Conservation (phyloP, 139 green algal genomes). For the Yamagishiella unicocca region DNA sequence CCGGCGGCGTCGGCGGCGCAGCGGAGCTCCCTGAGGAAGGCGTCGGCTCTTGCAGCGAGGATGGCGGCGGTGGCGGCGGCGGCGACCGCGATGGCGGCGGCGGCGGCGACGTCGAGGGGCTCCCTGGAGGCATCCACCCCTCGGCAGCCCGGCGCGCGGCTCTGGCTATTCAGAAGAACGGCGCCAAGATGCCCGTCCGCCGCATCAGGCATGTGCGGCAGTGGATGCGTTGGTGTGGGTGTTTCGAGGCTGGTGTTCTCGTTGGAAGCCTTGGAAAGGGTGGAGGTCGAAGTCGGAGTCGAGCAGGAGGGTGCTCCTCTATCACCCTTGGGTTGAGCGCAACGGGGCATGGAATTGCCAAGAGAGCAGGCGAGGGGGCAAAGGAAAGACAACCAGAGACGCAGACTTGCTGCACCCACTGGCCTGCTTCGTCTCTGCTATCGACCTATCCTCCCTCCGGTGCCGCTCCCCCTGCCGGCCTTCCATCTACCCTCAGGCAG, state of each 20-base stretch:
- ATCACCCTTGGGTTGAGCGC: too few species aligned
- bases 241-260: too few species aligned
- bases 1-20: conserved; percentile 11
- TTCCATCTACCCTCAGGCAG: neutral
- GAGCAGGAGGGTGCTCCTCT: too few species aligned
- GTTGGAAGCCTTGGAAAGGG: too few species aligned
- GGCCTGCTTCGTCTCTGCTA: neutral
- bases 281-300: too few species aligned
- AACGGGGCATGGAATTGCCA: too few species aligned
- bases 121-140: conserved; percentile 23
- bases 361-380: neutral
- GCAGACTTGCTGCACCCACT: too few species aligned
- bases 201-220: conserved; percentile 1
- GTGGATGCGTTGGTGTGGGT: neutral
- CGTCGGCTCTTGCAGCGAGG: neutral
- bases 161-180: conserved; percentile 53
- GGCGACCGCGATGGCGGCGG: conserved; percentile 20
- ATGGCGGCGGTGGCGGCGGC: neutral
- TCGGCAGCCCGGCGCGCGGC: conserved; percentile 52
- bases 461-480: neutral
- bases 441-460: neutral
- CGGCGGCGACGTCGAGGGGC: neutral
- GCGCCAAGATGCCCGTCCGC: conserved; percentile 39
- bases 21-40: neutral
- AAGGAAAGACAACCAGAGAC: neutral